Base-by-base conservation (phyloP, 805 yeast genomes). In the Kuraishia capsulata region DNA sequence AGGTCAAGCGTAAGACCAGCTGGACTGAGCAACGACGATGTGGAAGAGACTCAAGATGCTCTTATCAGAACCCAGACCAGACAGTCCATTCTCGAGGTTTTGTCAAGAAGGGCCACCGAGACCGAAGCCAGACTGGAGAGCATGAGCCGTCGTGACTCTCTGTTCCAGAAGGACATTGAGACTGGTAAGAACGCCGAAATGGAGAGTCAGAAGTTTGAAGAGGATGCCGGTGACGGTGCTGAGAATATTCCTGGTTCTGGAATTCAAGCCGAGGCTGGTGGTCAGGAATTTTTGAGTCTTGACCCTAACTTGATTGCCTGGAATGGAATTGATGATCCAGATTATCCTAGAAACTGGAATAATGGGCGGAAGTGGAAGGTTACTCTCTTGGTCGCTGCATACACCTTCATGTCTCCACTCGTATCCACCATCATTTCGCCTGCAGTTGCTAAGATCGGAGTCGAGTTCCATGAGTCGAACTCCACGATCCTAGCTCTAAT, bases 301-400 rank as follows among this genome's bases (percentile, higher is more conserved):
- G 85, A 80, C 47, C 85, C 83, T 0, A 83, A 79, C 47, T 57
- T 80, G 36, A 76, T 80, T 9, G 69, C 83, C 2, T 80, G 84
- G 84, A 74, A 76, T 26, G 77, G 78, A 3, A 67, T 64, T 14
- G 67, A 71, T 37, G 87, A 80, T 48, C 76, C 78, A 0, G 60
- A 56, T 6, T 69, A 73, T 50, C 86, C 87, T 13, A 57, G 81
- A 40, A 80, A 80, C 53, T 80, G 85, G 85, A 24, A 67, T 1
- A 19, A 38, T 1, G 16, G 39, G 3, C 49, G 59, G 33, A 77
- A 78, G 48, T 54, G 66, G 48, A 42, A 51, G 14, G 65, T 70
- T 36, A 65, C 75, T 2, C 48, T 52, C 6, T 54, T 74, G n/a
- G 79, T 77, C 6, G 56, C 81, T 0, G 31, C 69, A 3, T 78